phyloP scores from a whole-genome alignment of 2,329 filamentous ascomycete species.

The Diaporthe batatas region DNA sequence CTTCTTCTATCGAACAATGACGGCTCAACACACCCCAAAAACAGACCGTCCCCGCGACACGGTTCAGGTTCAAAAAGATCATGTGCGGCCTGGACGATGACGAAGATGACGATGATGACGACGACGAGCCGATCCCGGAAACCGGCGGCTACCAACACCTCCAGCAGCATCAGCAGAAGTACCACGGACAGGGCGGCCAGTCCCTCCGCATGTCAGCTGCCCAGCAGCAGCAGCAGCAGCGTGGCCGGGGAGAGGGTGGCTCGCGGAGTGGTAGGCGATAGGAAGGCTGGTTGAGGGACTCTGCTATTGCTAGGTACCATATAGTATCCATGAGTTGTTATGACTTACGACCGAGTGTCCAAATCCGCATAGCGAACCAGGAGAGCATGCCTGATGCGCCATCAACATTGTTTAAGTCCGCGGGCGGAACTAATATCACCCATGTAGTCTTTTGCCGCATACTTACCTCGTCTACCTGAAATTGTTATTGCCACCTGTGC shows the following conservation, averaged over 20 bases:
- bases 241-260: conserved; percentile 26
- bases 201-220: conserved; percentile 13
- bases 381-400: background rate
- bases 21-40: background rate
- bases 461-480: too few relatives aligned
- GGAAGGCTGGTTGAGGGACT: background rate
- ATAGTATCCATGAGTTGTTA: conserved; percentile 16
- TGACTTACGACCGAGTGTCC: conserved; percentile 9
- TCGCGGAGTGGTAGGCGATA: background rate
- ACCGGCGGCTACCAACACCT: conserved; percentile 29
- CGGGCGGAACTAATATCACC: too few relatives aligned
- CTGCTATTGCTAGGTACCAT: background rate
- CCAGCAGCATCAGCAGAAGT: conserved; percentile 38
- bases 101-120: conserved; percentile 45
- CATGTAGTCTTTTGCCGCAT: background rate
- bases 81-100: conserved; percentile 67
- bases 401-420: background rate
- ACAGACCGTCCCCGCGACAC: conserved; percentile 68
- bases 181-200: conserved; percentile 40
- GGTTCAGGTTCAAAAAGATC: conserved; percentile 68
- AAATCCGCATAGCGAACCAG: background rate
- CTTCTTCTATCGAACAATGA: background rate
- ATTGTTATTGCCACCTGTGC: background rate
- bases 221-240: conserved; percentile 28
- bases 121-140: conserved; percentile 38